Percentiles rank a stretch among this genome's conserved stretches.
Evolutionary conservation across 2,329 filamentous ascomycete genomes (phyloP).

Genomic region (Neofusicoccum kwambonambiense): DNA sequence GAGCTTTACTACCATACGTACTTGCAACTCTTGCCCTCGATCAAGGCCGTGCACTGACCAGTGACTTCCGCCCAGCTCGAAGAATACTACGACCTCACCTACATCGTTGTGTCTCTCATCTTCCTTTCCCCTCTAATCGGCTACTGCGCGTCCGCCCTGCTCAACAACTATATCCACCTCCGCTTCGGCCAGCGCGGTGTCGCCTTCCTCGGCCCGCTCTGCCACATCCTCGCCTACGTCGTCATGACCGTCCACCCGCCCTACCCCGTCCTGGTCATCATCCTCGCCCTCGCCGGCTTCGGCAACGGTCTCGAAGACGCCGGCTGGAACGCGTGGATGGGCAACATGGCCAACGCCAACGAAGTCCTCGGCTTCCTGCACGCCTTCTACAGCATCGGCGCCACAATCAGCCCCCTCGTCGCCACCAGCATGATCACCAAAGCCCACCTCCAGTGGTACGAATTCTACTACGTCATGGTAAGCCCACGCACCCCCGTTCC

Average conservation of each 20-base stretch:
- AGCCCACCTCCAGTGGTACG: slow-evolving; percentile 63
- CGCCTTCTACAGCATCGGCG: slow-evolving; percentile 70
- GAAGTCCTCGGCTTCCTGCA: slow-evolving; percentile 73
- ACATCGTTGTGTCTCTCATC: slow-evolving; percentile 63
- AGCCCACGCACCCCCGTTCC: slow-evolving; percentile 20
- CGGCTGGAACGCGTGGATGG: slow-evolving; percentile 62
- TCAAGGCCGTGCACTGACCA: slow-evolving; percentile 8
- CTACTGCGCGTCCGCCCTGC: slow-evolving; percentile 61
- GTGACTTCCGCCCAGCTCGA: slow-evolving; percentile 49
- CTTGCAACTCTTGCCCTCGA: slow-evolving; percentile 8
- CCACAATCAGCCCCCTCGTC: slow-evolving; percentile 66
- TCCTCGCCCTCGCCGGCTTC: slow-evolving; percentile 66
- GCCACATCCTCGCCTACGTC: slow-evolving; percentile 65
- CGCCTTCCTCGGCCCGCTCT: slow-evolving; percentile 62
- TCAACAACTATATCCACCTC: slow-evolving; percentile 65
- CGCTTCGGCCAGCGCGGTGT: slow-evolving; percentile 69
- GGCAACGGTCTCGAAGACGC: slow-evolving; percentile 69
- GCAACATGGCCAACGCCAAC: slow-evolving; percentile 72
- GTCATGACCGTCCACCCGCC: slow-evolving; percentile 67
- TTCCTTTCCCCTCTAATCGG: slow-evolving; percentile 67
- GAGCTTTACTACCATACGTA: slow-evolving; percentile 55
- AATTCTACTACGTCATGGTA: slow-evolving; percentile 76
- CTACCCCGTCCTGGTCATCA: slow-evolving; percentile 64
- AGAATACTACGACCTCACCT: slow-evolving; percentile 60
- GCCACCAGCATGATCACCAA: slow-evolving; percentile 72